Evolutionary conservation across 2,329 filamentous ascomycete genomes (phyloP), one percentile per base, ranked within the genome.

Genomic region (Clonostachys rhizophaga): DNA sequence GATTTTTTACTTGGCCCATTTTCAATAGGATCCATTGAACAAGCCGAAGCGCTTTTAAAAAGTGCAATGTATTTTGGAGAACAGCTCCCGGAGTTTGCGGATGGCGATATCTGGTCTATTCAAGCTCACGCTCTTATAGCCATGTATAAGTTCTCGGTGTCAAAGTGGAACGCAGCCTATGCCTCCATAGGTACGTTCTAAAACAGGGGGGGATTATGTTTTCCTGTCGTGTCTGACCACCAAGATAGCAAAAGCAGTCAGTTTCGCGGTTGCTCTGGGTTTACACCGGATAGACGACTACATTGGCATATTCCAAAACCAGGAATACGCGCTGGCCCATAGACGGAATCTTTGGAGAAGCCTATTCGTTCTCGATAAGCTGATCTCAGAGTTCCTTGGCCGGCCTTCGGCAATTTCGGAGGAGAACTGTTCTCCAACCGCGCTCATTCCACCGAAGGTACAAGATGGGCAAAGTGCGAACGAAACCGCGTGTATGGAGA

Each of bases 291-390:
- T 30, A 30, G 24, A 30, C 24, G 24, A 30, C 24, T 30, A 30
- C 8, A 30, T 30, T 30, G 24, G 24, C 24, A 30, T 30, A 30
- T 30, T 30, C 24, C 24, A 30, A 10, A 30, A 30, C 24, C 24
- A 30, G 24, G 24, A 30, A 30, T 10, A 10, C 10, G 24, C 14
- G 14, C 36, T 39, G 14, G 36, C 14, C 14, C 36, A n/a, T 18
- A n/a, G 36, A n/a, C 36, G 14, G 36, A n/a, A 80, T 43, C 61
- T 86, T 4, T 87, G 82, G 83, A 75, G 77, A 47, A 83, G 79
- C 11, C 62, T 87, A 1, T 86, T 84, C 49, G 69, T 87, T 13
- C 69, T 87, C 8, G 84, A 87, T 55, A 72, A 79, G 14, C 81
- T 86, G 45, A 67, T 86, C 2, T 76, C 83, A 2, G 77, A 79